Evolutionary conservation across 257 asterid genomes (phyloP), one percentile per base, ranked within the genome.

Genomic region (Solanum raphanifolium): DNA sequence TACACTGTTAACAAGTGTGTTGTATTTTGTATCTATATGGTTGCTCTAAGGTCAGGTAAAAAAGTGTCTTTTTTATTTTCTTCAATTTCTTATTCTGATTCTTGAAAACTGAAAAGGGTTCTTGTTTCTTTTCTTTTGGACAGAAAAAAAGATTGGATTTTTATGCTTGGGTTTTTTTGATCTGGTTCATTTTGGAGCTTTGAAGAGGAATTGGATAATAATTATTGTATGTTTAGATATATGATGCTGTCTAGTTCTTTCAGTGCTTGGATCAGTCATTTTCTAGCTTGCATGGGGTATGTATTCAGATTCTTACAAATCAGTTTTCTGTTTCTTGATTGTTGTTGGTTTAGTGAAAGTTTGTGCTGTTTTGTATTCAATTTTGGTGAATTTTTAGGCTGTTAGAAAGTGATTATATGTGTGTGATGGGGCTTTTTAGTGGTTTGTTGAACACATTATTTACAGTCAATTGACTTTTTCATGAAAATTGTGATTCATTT

Each of bases 221-320:
- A 25, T 65, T 58, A 39, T 88, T 91, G 84, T 87, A 86, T 91
- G 90, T 86, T 85, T 88, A 88, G 90, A 87, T 87, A 91, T 90
- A 94, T 90, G 95, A 92, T 93, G 96, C 87, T 90, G 41, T 88
- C 89, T 92, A 89, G 91, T 82, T 94, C 95, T 83, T 93, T 91
- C 91, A 87, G 93, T 91, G 88, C 95, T 90, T 95, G 96, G 96
- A 91, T 94, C 94, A 90, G 86, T 90, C 91, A 90, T 76, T 90
- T 95, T 91, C 93, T 94, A 72, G 93, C 95, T 91, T 94, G 94
- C 89, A 92, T 95, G 94, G 98, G 98, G 98, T 95, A 94, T 85
- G 95, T 92, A 52, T 75, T 90, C 94, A 89, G 90, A 87, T 91
- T 93, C 86, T 82, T 68, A n/a, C 52, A 74, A 3, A 11, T 68